A percentile compares a stretch with the other conserved stretches of the same genome.
phyloP scores from a whole-genome alignment of 306 rosid species.

The Cicer cuneatum region DNA sequence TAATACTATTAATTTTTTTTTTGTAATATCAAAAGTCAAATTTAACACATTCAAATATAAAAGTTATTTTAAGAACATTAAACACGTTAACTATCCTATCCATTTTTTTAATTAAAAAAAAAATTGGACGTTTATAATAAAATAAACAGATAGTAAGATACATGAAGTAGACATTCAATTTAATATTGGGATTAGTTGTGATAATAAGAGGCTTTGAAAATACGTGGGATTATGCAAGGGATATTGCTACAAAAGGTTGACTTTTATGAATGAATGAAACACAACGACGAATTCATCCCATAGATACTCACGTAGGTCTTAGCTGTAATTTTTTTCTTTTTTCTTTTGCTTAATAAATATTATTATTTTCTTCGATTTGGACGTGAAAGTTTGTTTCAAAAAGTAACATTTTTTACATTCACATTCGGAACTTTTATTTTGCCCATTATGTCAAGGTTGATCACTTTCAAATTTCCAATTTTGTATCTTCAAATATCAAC shows the following conservation, averaged over 20 bases:
- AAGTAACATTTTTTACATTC: slow-evolving; percentile 32
- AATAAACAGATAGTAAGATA: not conserved
- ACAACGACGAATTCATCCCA: slow-evolving; percentile 33
- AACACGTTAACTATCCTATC: too few relatives aligned
- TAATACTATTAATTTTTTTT: too few relatives aligned
- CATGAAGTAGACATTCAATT: slow-evolving; percentile 43
- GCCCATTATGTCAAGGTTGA: slow-evolving; percentile 15
- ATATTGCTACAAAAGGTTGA: slow-evolving; percentile 54
- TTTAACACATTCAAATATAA: too few relatives aligned
- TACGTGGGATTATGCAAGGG: slow-evolving; percentile 37
- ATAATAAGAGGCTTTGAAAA: slow-evolving; percentile 32
- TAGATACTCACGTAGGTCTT: slow-evolving; percentile 52
- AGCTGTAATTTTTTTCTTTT: slow-evolving; percentile 40
- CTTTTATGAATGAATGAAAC: slow-evolving; percentile 38
- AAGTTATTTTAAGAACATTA: too few relatives aligned
- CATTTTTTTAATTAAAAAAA: too few relatives aligned
- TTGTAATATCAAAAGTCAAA: too few relatives aligned
- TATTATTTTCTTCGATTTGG: slow-evolving; percentile 33
- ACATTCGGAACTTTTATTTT: slow-evolving; percentile 24
- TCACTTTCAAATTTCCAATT: slow-evolving; percentile 17
- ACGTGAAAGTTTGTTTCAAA: not conserved
- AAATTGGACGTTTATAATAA: too few relatives aligned
- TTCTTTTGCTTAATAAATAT: not conserved
- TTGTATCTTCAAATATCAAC: slow-evolving; percentile 48
- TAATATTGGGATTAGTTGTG: slow-evolving; percentile 51